These are phyloP conservation scores for Phytophthora ohioensis DNA, from an alignment of 352 stramenopile species.

Conservation along the genomic window DNA sequence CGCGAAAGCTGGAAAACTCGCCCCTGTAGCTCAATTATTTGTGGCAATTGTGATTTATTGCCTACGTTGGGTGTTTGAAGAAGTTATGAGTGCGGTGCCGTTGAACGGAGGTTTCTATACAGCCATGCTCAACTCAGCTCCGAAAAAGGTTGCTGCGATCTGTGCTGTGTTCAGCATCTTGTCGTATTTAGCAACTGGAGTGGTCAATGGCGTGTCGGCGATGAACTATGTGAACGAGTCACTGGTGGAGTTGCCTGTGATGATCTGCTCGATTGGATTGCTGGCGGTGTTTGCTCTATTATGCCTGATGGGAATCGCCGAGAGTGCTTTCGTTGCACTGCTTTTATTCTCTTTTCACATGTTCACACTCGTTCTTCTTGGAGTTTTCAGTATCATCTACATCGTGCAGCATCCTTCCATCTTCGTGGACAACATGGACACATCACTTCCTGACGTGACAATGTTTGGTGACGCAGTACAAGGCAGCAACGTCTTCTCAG, in stretches of 20 bases:
- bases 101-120: slow-evolving; percentile 93
- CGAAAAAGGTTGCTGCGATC: slow-evolving; percentile 85
- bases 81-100: slow-evolving; percentile 85
- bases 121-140: slow-evolving; percentile 92
- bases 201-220: slow-evolving; percentile 54
- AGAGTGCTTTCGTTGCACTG: slow-evolving; percentile 83
- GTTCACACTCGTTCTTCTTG: slow-evolving; percentile 63
- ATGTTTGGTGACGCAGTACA: slow-evolving; percentile 54
- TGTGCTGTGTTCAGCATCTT: slow-evolving; percentile 76
- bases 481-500: slow-evolving; percentile 36
- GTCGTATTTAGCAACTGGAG: slow-evolving; percentile 91
- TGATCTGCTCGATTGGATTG: slow-evolving; percentile 49
- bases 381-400: slow-evolving; percentile 62
- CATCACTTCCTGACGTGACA: slow-evolving; percentile 57
- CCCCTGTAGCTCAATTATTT: slow-evolving; percentile 70
- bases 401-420: slow-evolving; percentile 58
- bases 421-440: slow-evolving; percentile 71
- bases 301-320: slow-evolving; percentile 80
- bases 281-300: slow-evolving; percentile 87
- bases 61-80: slow-evolving; percentile 78
- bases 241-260: slow-evolving; percentile 60
- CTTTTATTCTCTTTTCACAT: slow-evolving; percentile 84
- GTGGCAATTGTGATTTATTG: slow-evolving; percentile 71
- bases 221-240: slow-evolving; percentile 83
- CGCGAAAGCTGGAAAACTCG: slow-evolving; percentile 75